Evolutionary conservation across 176 grass and related monocot species (phyloP).

Genomic region (Pontederia paniculata): DNA sequence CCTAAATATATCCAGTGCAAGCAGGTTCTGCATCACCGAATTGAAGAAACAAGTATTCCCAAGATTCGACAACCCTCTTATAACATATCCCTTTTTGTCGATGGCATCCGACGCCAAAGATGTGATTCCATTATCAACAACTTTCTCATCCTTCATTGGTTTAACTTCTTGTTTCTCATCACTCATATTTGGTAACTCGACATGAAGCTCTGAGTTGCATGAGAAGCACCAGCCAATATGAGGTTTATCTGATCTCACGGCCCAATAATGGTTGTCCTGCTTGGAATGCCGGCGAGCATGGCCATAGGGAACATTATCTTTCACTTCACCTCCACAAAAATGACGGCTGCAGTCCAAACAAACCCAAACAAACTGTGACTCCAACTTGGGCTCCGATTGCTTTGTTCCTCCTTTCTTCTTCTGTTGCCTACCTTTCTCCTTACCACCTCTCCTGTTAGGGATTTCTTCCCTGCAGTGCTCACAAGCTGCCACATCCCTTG

Average conservation of each 20-base stretch:
- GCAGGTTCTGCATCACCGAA: conserved; percentile 72
- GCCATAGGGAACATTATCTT: conserved; percentile 60
- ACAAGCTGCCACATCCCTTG: conserved; percentile 34
- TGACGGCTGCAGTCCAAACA: conserved; percentile 68
- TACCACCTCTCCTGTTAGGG: conserved; percentile 29
- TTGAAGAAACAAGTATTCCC: conserved; percentile 97
- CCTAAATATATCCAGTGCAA: conserved; percentile 59
- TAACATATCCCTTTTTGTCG: conserved; percentile 28
- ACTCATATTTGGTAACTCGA: conserved; percentile 40
- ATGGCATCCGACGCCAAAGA: not conserved
- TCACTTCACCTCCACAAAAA: conserved; percentile 63
- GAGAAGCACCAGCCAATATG: conserved; percentile 57
- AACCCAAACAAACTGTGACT: conserved; percentile 43
- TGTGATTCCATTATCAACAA: conserved; percentile 6
- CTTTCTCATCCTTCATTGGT: conserved; percentile 12
- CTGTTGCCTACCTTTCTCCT: conserved; percentile 52
- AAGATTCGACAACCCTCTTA: conserved; percentile 75
- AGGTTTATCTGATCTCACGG: conserved; percentile 34
- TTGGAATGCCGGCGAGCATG: conserved; percentile 86
- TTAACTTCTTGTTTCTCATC: conserved; percentile 20
- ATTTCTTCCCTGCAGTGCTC: conserved; percentile 80
- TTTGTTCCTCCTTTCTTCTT: conserved; percentile 52
- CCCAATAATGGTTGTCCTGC: conserved; percentile 75
- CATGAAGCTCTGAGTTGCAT: conserved; percentile 41
- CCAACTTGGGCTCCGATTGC: conserved; percentile 24